These are phyloP conservation scores for Globisporangium iwayamae DNA, from an alignment of 352 stramenopile species.

Conservation along the genomic window DNA sequence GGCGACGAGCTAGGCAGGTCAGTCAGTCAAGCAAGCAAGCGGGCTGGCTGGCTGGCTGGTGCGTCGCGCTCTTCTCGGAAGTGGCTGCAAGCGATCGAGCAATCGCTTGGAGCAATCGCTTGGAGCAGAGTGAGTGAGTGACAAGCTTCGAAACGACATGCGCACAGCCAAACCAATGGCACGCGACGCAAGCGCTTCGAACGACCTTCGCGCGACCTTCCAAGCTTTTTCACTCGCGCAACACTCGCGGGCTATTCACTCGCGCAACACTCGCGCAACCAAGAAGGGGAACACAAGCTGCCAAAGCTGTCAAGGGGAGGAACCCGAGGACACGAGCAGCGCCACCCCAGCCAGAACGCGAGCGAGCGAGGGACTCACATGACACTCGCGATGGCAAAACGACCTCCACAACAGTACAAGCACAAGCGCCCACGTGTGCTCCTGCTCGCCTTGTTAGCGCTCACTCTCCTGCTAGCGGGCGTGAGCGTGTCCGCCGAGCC, in stretches of 20 bases:
- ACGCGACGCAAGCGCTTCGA: constrained; percentile 22
- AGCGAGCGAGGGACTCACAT: background rate
- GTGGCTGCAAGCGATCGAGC: background rate
- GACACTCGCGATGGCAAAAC: background rate
- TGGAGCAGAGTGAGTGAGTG: constrained; percentile 6
- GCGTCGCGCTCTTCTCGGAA: constrained; percentile 8
- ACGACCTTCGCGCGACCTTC: constrained; percentile 35
- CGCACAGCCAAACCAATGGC: constrained; percentile 28
- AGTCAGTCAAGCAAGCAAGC: background rate
- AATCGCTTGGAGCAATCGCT: too few species aligned
- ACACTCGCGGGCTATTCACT: background rate
- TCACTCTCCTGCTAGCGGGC: constrained; percentile 21
- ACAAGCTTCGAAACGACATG: constrained; percentile 20
- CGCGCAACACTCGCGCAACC: background rate
- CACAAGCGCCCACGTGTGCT: background rate
- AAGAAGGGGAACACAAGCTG: background rate
- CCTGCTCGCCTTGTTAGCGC: constrained; percentile 3
- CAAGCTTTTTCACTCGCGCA: background rate
- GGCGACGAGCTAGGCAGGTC: background rate
- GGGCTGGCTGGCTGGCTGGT: background rate
- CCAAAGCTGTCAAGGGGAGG: background rate
- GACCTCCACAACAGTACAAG: background rate
- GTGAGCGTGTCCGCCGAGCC: constrained; percentile 14
- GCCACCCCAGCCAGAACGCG: background rate
- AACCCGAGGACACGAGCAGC: background rate